A percentile compares a stretch with the other conserved stretches of the same genome.
These are phyloP conservation scores for Lunularia cruciata DNA, from an alignment of 225 moss, liverwort and hornwort genomes.

Conservation along the genomic window DNA sequence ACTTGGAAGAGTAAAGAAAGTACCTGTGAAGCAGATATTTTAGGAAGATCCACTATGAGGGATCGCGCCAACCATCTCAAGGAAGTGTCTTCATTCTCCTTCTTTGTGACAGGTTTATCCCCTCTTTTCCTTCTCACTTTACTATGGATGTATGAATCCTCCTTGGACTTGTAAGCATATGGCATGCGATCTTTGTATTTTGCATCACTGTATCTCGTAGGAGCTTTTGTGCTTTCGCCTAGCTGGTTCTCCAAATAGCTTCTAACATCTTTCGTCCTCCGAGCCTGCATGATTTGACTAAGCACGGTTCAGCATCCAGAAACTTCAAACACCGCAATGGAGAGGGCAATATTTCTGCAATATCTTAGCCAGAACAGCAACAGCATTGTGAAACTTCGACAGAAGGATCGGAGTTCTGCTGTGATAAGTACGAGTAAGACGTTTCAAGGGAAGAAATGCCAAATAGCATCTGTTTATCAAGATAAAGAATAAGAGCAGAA, in stretches of 20 bases:
- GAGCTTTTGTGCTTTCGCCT: slow-evolving; percentile 6
- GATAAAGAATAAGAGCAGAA: background rate
- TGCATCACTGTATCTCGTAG: slow-evolving; percentile 27
- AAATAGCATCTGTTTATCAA: background rate
- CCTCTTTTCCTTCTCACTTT: slow-evolving; percentile 10
- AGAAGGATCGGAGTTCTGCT: too few relatives aligned
- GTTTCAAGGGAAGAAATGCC: background rate
- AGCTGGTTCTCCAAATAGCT: slow-evolving; percentile 27
- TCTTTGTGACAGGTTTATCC: slow-evolving; percentile 1
- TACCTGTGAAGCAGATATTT: slow-evolving; percentile 21
- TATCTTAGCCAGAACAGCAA: too few relatives aligned
- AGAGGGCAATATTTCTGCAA: background rate
- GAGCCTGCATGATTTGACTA: slow-evolving; percentile 18
- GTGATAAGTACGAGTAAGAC: too few relatives aligned
- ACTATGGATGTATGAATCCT: slow-evolving; percentile 7
- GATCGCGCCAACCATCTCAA: slow-evolving; percentile 5
- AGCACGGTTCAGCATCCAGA: background rate
- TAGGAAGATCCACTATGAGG: slow-evolving; percentile 13
- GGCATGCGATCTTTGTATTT: slow-evolving; percentile 16
- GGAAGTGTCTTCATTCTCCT: background rate
- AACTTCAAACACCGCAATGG: background rate
- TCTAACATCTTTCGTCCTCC: slow-evolving; percentile 27
- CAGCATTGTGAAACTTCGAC: too few relatives aligned
- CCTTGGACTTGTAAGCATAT: background rate
- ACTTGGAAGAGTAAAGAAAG: background rate